Conservation (phyloP, 2,329 filamentous ascomycete genomes). For the Beauveria pseudobassiana region DNA sequence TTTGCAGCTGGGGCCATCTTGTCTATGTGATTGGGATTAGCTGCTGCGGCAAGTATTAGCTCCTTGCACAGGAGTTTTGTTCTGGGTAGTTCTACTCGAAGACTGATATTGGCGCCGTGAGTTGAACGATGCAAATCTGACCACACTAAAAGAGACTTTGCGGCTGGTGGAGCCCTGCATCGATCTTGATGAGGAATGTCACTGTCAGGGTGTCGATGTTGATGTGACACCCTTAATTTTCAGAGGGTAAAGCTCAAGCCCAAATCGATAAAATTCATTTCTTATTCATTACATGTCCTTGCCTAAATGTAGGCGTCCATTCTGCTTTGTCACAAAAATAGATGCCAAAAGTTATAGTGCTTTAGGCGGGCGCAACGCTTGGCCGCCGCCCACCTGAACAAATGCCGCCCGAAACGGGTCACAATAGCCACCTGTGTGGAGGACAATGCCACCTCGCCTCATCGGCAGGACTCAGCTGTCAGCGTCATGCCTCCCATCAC, state of each 20-base stretch:
- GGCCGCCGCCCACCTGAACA: background rate
- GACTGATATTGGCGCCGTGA: background rate
- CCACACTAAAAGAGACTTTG: constrained; percentile 9
- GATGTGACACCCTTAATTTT: background rate
- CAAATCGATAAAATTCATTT: too few species aligned
- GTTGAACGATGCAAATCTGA: background rate
- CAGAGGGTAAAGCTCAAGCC: background rate
- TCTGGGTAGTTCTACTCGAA: background rate
- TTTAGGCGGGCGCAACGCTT: background rate
- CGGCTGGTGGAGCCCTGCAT: constrained; percentile 1
- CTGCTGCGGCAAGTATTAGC: background rate
- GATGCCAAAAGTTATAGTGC: background rate
- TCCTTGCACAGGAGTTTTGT: background rate
- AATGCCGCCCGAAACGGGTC: constrained; percentile 5
- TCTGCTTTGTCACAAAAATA: too few species aligned
- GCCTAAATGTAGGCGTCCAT: too few species aligned
- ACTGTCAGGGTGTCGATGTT: background rate
- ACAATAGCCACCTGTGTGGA: background rate
- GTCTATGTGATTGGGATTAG: background rate
- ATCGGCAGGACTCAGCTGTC: background rate
- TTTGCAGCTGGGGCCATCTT: constrained; percentile 41
- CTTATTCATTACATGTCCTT: too few species aligned
- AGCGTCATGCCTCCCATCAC: background rate
- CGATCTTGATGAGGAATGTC: background rate
- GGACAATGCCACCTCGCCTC: constrained; percentile 11